A percentile compares a stretch with the other conserved stretches of the same genome.
phyloP scores from a whole-genome alignment of 2,329 filamentous ascomycete species.

The Fusarium sp. region DNA sequence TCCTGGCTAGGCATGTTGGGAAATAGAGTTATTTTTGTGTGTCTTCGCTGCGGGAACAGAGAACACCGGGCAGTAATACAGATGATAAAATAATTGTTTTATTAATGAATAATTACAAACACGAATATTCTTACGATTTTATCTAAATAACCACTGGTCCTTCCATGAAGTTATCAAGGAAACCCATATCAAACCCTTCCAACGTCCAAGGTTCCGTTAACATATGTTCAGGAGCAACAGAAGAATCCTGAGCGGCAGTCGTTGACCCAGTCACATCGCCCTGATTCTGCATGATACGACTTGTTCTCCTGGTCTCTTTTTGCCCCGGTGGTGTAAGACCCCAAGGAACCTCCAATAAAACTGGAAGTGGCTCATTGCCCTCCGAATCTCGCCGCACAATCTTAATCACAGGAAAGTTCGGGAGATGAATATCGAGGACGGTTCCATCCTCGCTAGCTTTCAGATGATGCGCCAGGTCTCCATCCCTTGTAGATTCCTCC shows the following conservation, averaged over 20 bases:
- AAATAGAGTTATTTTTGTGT: too few relatives aligned
- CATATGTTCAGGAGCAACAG: too few relatives aligned
- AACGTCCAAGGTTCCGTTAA: background rate
- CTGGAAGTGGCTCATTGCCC: background rate
- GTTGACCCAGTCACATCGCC: too few relatives aligned
- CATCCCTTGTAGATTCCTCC: constrained; percentile 24
- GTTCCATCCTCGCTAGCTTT: constrained; percentile 14
- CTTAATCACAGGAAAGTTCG: constrained; percentile 58
- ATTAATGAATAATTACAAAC: background rate
- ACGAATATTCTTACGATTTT: too few relatives aligned
- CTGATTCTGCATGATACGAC: background rate
- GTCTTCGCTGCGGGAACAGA: too few relatives aligned
- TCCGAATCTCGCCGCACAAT: constrained; percentile 43
- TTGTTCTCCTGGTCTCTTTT: accelerated
- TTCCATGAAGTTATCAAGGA: constrained; percentile 16
- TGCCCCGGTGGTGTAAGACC: background rate
- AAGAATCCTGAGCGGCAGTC: background rate
- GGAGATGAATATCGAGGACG: constrained; percentile 56
- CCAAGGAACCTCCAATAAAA: constrained; percentile 6
- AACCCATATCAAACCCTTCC: constrained; percentile 21
- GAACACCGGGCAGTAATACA: background rate
- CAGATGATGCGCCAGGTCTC: constrained; percentile 42
- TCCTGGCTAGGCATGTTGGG: background rate
- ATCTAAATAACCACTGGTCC: constrained; percentile 7
- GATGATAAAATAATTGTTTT: background rate